Conservation (phyloP, 2,329 filamentous ascomycete genomes). For the Coleophoma eucalyptorum region DNA sequence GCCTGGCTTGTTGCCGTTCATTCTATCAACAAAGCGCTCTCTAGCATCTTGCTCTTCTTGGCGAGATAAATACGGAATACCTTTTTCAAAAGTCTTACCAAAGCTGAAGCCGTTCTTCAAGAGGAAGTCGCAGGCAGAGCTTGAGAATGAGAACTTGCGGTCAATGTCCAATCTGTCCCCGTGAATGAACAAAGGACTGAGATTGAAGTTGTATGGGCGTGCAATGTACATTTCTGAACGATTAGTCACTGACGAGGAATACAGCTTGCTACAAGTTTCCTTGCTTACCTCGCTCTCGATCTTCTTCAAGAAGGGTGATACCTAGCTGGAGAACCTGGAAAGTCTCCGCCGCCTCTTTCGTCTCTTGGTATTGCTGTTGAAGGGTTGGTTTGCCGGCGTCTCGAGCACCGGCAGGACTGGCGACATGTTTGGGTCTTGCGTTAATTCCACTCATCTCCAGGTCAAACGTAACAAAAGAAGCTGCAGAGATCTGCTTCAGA, state of each 20-base stretch:
- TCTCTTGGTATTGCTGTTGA: conserved; percentile 57
- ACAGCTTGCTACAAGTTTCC: neutral
- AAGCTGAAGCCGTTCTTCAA: conserved; percentile 54
- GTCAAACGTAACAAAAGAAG: conserved; percentile 61
- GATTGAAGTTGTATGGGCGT: conserved; percentile 60
- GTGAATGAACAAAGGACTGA: conserved; percentile 50
- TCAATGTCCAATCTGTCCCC: conserved; percentile 48
- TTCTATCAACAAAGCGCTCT: conserved; percentile 21
- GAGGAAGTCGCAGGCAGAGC: conserved; percentile 55
- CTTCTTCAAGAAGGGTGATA: conserved; percentile 60
- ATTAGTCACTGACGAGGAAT: conserved; percentile 2
- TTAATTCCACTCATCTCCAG: conserved; percentile 63
- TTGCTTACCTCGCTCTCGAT: conserved; percentile 40
- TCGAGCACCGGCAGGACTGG: conserved; percentile 21
- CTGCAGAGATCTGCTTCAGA: conserved; percentile 51
- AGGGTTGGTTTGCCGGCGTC: conserved; percentile 43
- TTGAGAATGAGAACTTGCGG: conserved; percentile 46
- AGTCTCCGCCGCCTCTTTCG: conserved; percentile 54
- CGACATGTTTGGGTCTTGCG: conserved; percentile 28
- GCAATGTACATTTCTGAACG: conserved; percentile 47
- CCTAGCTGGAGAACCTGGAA: conserved; percentile 65
- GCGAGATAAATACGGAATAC: conserved; percentile 59
- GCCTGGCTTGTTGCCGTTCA: neutral
- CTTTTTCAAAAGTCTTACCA: conserved; percentile 47
- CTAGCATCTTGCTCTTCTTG: conserved; percentile 48